Evolutionary conservation across 805 yeast species (phyloP), one percentile per base, ranked within the genome.

Genomic region (Wickerhamomyces rabaulensis): DNA sequence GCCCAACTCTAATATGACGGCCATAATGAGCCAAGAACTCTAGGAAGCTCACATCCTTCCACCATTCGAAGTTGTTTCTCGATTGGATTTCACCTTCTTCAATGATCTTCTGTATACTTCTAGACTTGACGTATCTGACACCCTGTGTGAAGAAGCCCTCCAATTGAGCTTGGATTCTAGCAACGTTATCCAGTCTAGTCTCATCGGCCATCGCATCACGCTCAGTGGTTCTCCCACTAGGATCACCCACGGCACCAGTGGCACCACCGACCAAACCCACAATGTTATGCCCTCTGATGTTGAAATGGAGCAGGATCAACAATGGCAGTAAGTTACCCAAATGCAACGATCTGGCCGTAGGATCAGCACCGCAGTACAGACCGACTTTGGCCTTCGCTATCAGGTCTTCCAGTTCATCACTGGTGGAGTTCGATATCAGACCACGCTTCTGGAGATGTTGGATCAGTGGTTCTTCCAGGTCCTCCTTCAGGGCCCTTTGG

Each of bases 211-310:
- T 74, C 15, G 66, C 69, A 10, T 67, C 64, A 47, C 99, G 73
- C 59, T 90, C 97, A 0, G 91, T 79, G 0, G 75, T 69, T 55
- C 97, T 74, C 0, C 98, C 99, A 44, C 96, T 87, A 8, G 99
- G 99, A 64, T 94, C 99, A 8, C 99, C 99, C 2, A 94, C 96
- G 12, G 78, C 76, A 9, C 97, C 98, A 0, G 99, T 94, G 6
- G 98, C 99, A 21, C 95, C 96, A 17, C 96, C 96, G 16, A 94
- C 90, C 7, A 92, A 64, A 0, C 92, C 89, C 7, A 83, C 79
- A n/a, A 89, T 79, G 50, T 78, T 76, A 62, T 90, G 96, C 2
- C 99, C 99, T 29, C 94, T 70, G 27, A 90, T 66, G 51, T 80
- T 80, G 64, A 90, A 90, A 64, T 94, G 97, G 39, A 94, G 68